phyloP scores from a whole-genome alignment of 139 green algal genomes.

The Trebouxia sp. region DNA sequence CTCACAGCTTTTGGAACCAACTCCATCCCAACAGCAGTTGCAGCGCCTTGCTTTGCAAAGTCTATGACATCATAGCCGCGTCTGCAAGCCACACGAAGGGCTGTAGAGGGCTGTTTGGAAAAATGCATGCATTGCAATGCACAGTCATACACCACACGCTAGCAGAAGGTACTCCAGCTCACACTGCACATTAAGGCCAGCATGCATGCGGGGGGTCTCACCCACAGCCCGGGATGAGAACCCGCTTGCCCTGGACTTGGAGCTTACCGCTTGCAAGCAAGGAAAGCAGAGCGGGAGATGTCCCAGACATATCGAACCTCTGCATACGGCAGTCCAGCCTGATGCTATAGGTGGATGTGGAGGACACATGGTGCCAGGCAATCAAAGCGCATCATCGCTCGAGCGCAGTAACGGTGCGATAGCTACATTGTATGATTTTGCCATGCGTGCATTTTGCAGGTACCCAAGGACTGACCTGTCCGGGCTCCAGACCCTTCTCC shows the following conservation, averaged over 20 bases:
- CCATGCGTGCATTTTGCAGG: too few relatives aligned
- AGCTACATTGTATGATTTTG: too few relatives aligned
- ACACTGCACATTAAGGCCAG: too few relatives aligned
- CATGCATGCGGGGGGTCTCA: neutral
- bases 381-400: too few relatives aligned
- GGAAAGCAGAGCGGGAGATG: slow-evolving; percentile 26
- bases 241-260: slow-evolving; percentile 28
- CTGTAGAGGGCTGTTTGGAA: neutral
- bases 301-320: slow-evolving; percentile 30
- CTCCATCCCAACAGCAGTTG: slow-evolving; percentile 16
- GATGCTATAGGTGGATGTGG: too few relatives aligned
- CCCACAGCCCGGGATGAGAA: slow-evolving; percentile 54
- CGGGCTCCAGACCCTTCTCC: slow-evolving; percentile 33
- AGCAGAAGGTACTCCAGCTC: too few relatives aligned
- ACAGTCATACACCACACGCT: neutral
- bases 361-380: too few relatives aligned
- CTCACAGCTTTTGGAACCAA: slow-evolving; percentile 5
- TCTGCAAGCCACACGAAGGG: slow-evolving; percentile 29
- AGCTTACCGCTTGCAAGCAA: slow-evolving; percentile 29
- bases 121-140: too few relatives aligned
- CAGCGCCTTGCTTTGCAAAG: slow-evolving; percentile 32
- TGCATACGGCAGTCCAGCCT: too few relatives aligned
- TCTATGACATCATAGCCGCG: slow-evolving; percentile 60
- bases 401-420: too few relatives aligned
- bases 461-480: slow-evolving; percentile 28